These are phyloP conservation scores for Xylaria sp. DNA, from an alignment of 2,329 filamentous ascomycete species.

Conservation along the genomic window DNA sequence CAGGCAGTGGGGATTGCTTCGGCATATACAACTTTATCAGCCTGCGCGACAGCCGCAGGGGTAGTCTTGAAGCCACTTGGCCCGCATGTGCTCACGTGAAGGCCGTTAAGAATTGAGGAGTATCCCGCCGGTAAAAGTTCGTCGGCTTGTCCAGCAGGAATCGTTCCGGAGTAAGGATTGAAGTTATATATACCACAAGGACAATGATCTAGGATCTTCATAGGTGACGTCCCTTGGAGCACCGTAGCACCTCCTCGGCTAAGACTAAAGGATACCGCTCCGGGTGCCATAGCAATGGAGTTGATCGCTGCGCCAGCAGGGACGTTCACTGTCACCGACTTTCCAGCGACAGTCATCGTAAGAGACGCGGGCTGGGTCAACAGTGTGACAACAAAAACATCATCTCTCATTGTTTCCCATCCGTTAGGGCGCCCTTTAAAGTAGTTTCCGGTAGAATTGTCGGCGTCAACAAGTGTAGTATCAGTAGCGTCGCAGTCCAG, in stretches of 20 bases:
- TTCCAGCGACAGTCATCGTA: conserved; percentile 57
- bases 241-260: conserved; percentile 54
- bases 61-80: conserved; percentile 16
- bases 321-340: conserved; percentile 56
- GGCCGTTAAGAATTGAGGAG: conserved; percentile 44
- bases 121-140: conserved; percentile 51
- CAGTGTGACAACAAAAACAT: conserved; percentile 63
- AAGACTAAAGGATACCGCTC: conserved; percentile 59
- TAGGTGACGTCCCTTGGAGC: conserved; percentile 59
- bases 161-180: conserved; percentile 64
- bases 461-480: conserved; percentile 56
- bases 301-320: conserved; percentile 58
- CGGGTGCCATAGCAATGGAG: conserved; percentile 58
- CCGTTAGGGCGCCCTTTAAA: conserved; percentile 63
- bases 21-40: conserved; percentile 24
- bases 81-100: conserved; percentile 47
- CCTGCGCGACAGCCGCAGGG: conserved; percentile 11
- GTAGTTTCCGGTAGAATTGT: conserved; percentile 61
- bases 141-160: conserved; percentile 54
- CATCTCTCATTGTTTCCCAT: conserved; percentile 59
- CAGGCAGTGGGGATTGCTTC: conserved; percentile 28
- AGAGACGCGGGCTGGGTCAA: conserved; percentile 58
- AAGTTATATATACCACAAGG: conserved; percentile 66
- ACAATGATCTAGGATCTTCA: conserved; percentile 60
- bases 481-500: conserved; percentile 63